phyloP scores from a whole-genome alignment of 139 green algal species.

The Microglena sp. region DNA sequence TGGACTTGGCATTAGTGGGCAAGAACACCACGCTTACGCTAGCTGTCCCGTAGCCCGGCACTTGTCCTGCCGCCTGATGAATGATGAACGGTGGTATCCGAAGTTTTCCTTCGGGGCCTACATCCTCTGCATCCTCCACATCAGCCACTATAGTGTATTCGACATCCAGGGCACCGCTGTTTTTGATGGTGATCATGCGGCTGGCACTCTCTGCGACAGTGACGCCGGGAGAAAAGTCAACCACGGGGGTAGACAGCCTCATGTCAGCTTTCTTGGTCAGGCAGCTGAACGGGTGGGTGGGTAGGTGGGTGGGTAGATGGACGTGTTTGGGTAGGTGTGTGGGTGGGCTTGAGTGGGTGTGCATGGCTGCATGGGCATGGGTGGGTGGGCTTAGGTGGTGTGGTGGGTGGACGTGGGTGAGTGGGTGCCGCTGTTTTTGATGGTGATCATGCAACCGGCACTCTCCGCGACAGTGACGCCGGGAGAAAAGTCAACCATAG shows the following conservation, averaged over 20 bases:
- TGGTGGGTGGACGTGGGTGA: no score
- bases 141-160: slow-evolving; percentile 16
- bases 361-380: no score
- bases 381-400: no score
- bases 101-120: not conserved
- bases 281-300: slow-evolving; percentile 21
- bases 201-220: slow-evolving; percentile 33
- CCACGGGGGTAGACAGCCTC: slow-evolving; percentile 4
- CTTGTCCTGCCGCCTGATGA: slow-evolving; percentile 9
- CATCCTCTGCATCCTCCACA: not conserved
- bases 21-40: slow-evolving; percentile 28
- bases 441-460: slow-evolving; percentile 18
- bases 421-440: slow-evolving; percentile 46
- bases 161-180: slow-evolving; percentile 50
- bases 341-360: no score
- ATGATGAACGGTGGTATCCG: slow-evolving; percentile 14
- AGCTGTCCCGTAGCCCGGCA: slow-evolving; percentile 25
- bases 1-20: slow-evolving; percentile 11
- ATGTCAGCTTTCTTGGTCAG: slow-evolving; percentile 36
- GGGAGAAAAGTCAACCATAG: slow-evolving; percentile 8
- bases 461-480: slow-evolving; percentile 44
- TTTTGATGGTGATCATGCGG: slow-evolving; percentile 33
- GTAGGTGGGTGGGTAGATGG: no score
- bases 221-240: slow-evolving; percentile 27
- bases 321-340: no score